Evolutionary conservation across 768 basidiomycete species (phyloP), one percentile per base, ranked within the genome.

Genomic region (Podaxis rugospora): DNA sequence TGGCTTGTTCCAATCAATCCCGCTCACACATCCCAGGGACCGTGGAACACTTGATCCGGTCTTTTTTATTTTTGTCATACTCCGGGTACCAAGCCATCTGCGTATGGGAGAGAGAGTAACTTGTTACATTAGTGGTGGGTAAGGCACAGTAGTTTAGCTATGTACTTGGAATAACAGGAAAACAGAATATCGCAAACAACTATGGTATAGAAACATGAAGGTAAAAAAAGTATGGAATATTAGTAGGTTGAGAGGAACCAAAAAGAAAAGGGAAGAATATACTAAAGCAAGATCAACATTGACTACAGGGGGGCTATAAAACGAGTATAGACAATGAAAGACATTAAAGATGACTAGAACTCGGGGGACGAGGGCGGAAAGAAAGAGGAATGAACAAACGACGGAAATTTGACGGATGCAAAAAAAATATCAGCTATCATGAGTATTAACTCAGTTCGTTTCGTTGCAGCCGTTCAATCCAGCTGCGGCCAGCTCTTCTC

Each of bases 401-500:
- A 51, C 36, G 28, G 47, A 42, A 56, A 55, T 28, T 42, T 4
- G 50, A 55, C 40, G 40, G 3, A 52, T 36, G 25, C 18, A 55
- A 46, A 59, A 46, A 59, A 42, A n/a, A 49, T 51, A 51, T 71
- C 47, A 55, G 49, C n/a, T 13, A 58, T 21, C 36, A 49, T 46
- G 36, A 57, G 18, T 51, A 27, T 59, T n/a, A 55, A 25, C 27
- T 55, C 23, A 25, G 21, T 27, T 23, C 25, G 18, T n/a, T 13
- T 51, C n/a, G 49, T 53, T 52, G 32, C 46, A 51, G 32, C 35
- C 44, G 37, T 61, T 66, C 64, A 73, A 21, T 73, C 66, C 57
- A 76, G 68, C 55, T 70, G 75, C n/a, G 83, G 83, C 81, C 81
- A 84, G 59, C 67, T 74, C 25, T 86, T 84, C 66, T 94, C 92